A percentile compares a stretch with the other conserved stretches of the same genome.
Evolutionary conservation across 345 rosid species (phyloP).

Genomic region (Salix suchowensis): DNA sequence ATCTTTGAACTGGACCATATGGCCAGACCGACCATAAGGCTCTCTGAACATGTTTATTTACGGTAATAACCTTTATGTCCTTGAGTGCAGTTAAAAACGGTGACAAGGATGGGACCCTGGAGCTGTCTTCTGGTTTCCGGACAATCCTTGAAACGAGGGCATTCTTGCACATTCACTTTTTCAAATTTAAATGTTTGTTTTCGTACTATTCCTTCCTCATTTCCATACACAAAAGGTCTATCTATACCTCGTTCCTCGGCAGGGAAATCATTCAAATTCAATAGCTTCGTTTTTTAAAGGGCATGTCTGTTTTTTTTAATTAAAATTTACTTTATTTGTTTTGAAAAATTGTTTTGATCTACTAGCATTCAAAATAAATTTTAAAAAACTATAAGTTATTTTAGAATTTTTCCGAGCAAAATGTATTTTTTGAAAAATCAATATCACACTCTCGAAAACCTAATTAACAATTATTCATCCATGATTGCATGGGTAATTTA

Average conservation of each 20-base stretch:
- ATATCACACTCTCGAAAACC: no score
- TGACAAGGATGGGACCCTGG: neutral
- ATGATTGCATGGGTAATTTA: no score
- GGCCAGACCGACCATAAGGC: neutral
- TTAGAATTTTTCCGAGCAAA: no score
- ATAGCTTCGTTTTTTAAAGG: no score
- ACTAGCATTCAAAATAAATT: no score
- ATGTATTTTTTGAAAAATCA: no score
- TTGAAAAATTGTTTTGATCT: no score
- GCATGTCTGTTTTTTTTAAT: no score
- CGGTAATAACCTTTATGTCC: neutral
- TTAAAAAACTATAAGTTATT: no score
- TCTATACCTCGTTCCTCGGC: neutral
- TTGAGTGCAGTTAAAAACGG: neutral
- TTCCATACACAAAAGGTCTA: neutral
- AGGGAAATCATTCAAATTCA: neutral
- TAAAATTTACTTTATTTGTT: no score
- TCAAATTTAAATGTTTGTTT: neutral
- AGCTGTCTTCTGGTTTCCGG: constrained; percentile 7
- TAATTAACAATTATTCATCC: no score
- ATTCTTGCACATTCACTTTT: neutral
- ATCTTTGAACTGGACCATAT: neutral
- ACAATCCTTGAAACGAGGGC: constrained; percentile 10
- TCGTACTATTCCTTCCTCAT: neutral
- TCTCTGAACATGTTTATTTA: neutral